Evolutionary conservation across 1,284 basidiomycete species (phyloP), one percentile per base, ranked within the genome.

Genomic region (Naganishia sp.): DNA sequence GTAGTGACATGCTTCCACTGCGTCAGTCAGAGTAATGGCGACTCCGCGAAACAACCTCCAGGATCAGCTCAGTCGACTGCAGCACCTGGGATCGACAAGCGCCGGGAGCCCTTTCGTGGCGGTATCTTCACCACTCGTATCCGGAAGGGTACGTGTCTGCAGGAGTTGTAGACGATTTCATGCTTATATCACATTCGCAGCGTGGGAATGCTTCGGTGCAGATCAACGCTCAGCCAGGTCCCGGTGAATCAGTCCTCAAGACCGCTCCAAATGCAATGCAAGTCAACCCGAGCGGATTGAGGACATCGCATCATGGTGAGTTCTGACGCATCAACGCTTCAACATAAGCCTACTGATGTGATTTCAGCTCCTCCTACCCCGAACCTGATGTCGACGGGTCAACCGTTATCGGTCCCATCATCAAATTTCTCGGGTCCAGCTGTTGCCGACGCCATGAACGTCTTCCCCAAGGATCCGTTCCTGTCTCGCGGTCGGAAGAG

Each of bases 21-120:
- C 35, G 35, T 39, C 4, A 6, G 35, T 39, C 35, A 39, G 7
- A 39, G 52, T 35, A 15, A 68, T 68, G 67, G 23, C 67, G 13
- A 47, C 63, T 18, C 67, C 67, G 3, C 25, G 63, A 17, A 68
- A 68, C 46, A 68, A 68, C 32, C 58, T 68, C 1, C 57, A 68
- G 41, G 67, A 68, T 49, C 63, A 62, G 49, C 53, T 61, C n/a
- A 66, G 45, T 41, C 64, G 56, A 15, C 53, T 66, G 31, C 58
- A 61, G 35, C 58, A 61, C 39, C 32, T 54, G 2, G 35, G 52
- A 18, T n/a, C 35, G 35, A 25, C 35, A 13, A 46, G 58, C 13
- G 32, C 58, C 21, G 47, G 35, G 6, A 61, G 47, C 43, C 58
- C 58, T 23, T 61, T 61, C 17, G 58, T 50, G 32, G 58, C 58